These are phyloP conservation scores for Yamadazyma friedrichii DNA, from an alignment of 1,139 yeast species.

Conservation along the genomic window DNA sequence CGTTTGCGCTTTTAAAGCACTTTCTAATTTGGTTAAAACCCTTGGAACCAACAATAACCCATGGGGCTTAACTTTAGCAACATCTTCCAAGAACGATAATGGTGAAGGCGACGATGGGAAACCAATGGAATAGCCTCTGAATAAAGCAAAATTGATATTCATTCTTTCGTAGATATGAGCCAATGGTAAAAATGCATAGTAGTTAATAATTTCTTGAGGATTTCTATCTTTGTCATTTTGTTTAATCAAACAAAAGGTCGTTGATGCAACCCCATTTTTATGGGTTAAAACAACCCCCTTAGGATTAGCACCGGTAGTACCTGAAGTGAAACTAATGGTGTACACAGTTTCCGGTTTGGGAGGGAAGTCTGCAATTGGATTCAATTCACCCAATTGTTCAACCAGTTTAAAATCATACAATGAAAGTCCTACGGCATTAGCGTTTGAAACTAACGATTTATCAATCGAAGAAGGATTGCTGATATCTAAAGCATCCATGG, in stretches of 20 bases:
- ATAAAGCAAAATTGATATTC: constrained; percentile 27
- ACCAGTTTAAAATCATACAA: constrained; percentile 53
- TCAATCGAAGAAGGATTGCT: constrained; percentile 15
- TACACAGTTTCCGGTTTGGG: constrained; percentile 56
- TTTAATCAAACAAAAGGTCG: constrained; percentile 24
- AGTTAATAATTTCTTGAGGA: constrained; percentile 2
- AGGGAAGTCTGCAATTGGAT: constrained; percentile 43
- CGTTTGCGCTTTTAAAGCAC: constrained; percentile 44
- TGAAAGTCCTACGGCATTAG: constrained; percentile 24
- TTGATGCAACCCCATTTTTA: constrained; percentile 49
- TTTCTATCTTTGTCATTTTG: constrained; percentile 8
- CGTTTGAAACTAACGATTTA: constrained; percentile 16
- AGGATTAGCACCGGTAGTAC: constrained; percentile 69
- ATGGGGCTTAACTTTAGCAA: constrained; percentile 53
- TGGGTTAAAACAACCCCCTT: constrained; percentile 73
- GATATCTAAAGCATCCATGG: constrained; percentile 40
- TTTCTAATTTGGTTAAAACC: constrained; percentile 60
- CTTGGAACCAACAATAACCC: constrained; percentile 62
- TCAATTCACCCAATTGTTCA: constrained; percentile 50
- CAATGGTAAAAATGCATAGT: constrained; percentile 23
- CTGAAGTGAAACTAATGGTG: constrained; percentile 76
- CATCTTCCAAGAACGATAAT: constrained; percentile 53
- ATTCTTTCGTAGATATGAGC: constrained; percentile 45
- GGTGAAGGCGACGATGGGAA: constrained; percentile 47
- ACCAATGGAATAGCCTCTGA: constrained; percentile 40